Conservation (phyloP, 2,329 filamentous ascomycete species). For the Ceratocystis papillata region DNA sequence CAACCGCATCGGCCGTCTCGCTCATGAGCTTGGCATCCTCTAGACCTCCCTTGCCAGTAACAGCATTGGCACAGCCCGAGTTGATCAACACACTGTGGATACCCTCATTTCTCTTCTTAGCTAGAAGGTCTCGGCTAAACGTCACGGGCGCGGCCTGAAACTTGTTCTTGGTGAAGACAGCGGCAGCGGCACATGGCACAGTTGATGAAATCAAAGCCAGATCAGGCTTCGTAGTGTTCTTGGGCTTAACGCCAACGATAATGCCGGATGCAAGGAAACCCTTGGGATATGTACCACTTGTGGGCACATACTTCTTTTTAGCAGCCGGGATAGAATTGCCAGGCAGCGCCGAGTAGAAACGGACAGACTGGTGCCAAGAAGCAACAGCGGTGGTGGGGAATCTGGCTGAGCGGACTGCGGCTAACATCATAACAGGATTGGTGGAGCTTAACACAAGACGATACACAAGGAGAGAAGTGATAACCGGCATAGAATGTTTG, state of each 20-base stretch:
- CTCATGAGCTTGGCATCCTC: constrained; percentile 86
- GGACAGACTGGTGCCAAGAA: constrained; percentile 15
- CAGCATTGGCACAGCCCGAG: constrained; percentile 92
- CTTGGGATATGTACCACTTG: constrained; percentile 73
- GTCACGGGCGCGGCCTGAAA: constrained; percentile 95
- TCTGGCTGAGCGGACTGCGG: constrained; percentile 11
- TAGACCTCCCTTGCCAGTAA: constrained; percentile 80
- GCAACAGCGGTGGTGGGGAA: background rate
- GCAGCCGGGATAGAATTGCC: constrained; percentile 50
- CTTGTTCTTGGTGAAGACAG: constrained; percentile 95
- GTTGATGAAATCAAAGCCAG: constrained; percentile 82
- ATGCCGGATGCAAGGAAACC: constrained; percentile 81
- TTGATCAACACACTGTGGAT: constrained; percentile 82
- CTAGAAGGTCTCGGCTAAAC: constrained; percentile 63
- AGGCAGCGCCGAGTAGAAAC: constrained; percentile 24
- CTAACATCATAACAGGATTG: constrained; percentile 11
- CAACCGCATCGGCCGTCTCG: constrained; percentile 56
- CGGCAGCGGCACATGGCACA: constrained; percentile 71
- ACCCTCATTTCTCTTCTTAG: constrained; percentile 53
- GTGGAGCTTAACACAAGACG: background rate
- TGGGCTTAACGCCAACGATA: constrained; percentile 85
- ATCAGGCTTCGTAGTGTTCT: constrained; percentile 84
- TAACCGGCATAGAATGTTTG: background rate
- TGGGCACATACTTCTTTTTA: constrained; percentile 86
- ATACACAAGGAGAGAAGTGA: background rate